Conservation (phyloP, 768 basidiomycete species). For the Lentinus brumalis region DNA sequence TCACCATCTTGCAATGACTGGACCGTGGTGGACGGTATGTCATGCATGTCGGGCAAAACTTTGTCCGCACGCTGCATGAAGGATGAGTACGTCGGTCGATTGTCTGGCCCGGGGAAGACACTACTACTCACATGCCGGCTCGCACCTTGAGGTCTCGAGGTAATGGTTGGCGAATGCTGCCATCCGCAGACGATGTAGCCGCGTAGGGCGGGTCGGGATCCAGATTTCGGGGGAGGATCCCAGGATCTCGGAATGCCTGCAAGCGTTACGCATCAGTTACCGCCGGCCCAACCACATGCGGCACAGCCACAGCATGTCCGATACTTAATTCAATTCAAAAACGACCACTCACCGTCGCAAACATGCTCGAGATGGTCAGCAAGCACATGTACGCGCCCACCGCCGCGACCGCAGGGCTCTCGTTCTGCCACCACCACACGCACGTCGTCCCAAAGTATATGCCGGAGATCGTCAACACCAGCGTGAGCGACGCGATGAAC, state of each 20-base stretch:
- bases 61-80: slow-evolving; percentile 75
- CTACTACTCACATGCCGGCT: slow-evolving; percentile 63
- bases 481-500: slow-evolving; percentile 62
- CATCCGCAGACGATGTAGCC: slow-evolving; percentile 62
- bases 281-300: slow-evolving; percentile 9
- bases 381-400: slow-evolving; percentile 66
- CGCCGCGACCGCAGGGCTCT: slow-evolving; percentile 68
- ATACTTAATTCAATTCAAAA: neutral
- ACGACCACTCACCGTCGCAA: slow-evolving; percentile 63
- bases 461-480: slow-evolving; percentile 70
- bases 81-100: neutral
- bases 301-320: slow-evolving; percentile 20
- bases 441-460: slow-evolving; percentile 89
- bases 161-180: slow-evolving; percentile 61
- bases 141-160: slow-evolving; percentile 84
- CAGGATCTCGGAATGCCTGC: slow-evolving; percentile 80
- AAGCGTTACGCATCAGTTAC: slow-evolving; percentile 4
- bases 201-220: slow-evolving; percentile 86
- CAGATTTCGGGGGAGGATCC: slow-evolving; percentile 85
- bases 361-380: slow-evolving; percentile 73
- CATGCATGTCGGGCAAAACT: slow-evolving; percentile 92
- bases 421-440: slow-evolving; percentile 85
- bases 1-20: slow-evolving; percentile 93
- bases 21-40: slow-evolving; percentile 93
- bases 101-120: neutral